phyloP scores from a whole-genome alignment of 495 filamentous ascomycete species.

The Daldinia loculata region DNA sequence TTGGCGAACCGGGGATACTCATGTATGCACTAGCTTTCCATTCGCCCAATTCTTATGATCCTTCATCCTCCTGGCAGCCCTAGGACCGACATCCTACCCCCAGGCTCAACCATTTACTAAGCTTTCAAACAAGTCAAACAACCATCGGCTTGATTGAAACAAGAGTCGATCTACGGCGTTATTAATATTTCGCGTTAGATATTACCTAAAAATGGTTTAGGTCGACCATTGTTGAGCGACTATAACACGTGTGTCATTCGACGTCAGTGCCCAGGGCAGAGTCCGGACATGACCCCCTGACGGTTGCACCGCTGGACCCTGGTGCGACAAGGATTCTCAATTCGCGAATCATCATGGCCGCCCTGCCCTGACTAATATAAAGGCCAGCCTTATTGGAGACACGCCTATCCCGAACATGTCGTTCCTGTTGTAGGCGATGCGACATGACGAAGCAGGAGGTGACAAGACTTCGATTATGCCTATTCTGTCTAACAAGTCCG shows the following conservation, averaged over 20 bases:
- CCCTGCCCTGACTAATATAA: conserved; percentile 29
- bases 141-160: conserved; percentile 1
- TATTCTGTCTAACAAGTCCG: conserved; percentile 5
- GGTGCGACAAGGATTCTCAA: conserved; percentile 24
- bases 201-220: conserved; percentile 23
- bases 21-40: conserved; percentile 7
- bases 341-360: conserved; percentile 27
- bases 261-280: conserved; percentile 6
- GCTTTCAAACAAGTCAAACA: conserved; percentile 8
- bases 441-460: conserved; percentile 29
- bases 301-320: conserved; percentile 8
- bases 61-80: conserved; percentile 31
- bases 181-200: conserved; percentile 31
- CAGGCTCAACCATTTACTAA: conserved; percentile 16
- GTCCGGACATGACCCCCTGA: conserved; percentile 19
- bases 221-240: conserved; percentile 12
- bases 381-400: conserved; percentile 30
- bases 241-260: conserved; percentile 28
- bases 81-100: conserved; percentile 29
- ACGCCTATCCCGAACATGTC: conserved; percentile 21
- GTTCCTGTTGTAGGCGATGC: conserved; percentile 22
- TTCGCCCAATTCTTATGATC: conserved; percentile 24
- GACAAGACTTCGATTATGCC: conserved; percentile 17
- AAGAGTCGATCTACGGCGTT: conserved; percentile 12
- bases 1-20: conserved; percentile 21